Percentiles rank a stretch among this genome's conserved stretches.
Evolutionary conservation across 2,329 filamentous ascomycete species (phyloP).

Genomic region (Purpureocillium takamizusanense): DNA sequence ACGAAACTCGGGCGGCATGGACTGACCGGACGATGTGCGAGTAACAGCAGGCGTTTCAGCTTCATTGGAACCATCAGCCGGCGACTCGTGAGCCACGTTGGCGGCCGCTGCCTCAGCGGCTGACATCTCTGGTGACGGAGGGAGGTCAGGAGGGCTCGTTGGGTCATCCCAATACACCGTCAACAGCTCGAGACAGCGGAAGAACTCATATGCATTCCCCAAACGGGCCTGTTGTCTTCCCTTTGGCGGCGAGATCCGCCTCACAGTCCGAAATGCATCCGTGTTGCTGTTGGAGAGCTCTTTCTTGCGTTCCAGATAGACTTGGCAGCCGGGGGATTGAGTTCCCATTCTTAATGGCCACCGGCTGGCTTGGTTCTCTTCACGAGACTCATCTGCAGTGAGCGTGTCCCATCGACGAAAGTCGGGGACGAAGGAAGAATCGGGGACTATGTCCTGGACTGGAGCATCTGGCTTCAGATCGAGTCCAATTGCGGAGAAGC

Average conservation of each 20-base stretch:
- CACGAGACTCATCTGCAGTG: slow-evolving; percentile 37
- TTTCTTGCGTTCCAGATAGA: slow-evolving; percentile 48
- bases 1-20: slow-evolving; percentile 50
- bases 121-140: slow-evolving; percentile 21
- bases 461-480: slow-evolving; percentile 42
- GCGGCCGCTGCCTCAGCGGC: slow-evolving; percentile 12
- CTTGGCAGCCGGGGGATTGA: slow-evolving; percentile 45
- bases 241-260: slow-evolving; percentile 44
- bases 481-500: slow-evolving; percentile 50
- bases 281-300: slow-evolving; percentile 49
- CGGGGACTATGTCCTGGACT: slow-evolving; percentile 42
- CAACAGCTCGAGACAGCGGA: slow-evolving; percentile 50
- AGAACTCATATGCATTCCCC: slow-evolving; percentile 59
- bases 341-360: slow-evolving; percentile 42
- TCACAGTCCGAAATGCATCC: slow-evolving; percentile 51
- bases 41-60: slow-evolving; percentile 6
- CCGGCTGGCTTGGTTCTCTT: slow-evolving; percentile 38
- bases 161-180: slow-evolving; percentile 55
- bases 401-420: slow-evolving; percentile 42
- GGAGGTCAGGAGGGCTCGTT: slow-evolving; percentile 24
- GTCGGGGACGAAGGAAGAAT: slow-evolving; percentile 42
- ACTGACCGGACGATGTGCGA: slow-evolving; percentile 40
- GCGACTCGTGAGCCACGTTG: slow-evolving; percentile 1
- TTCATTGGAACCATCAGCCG: slow-evolving; percentile 5
- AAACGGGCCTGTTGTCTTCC: slow-evolving; percentile 46